These are phyloP conservation scores for Plenodomus tracheiphilus DNA, from an alignment of 2,329 filamentous ascomycete genomes.

Conservation along the genomic window DNA sequence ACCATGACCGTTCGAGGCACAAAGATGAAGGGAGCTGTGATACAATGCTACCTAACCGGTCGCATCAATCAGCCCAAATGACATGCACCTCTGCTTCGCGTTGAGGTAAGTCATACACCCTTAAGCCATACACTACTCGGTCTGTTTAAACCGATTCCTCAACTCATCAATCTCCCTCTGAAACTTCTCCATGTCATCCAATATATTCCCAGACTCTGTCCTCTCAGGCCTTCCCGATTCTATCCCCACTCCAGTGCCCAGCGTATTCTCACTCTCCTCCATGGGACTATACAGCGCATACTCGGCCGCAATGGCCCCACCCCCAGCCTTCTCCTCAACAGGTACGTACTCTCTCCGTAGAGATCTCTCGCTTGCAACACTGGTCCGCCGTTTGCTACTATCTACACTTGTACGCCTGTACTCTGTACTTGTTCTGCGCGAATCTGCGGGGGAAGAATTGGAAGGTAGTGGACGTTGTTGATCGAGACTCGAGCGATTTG, in stretches of 20 bases:
- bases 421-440: slow-evolving; percentile 32
- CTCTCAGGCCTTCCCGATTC: slow-evolving; percentile 4
- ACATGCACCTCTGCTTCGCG: not conserved
- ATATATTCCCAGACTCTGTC: slow-evolving; percentile 32
- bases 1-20: not conserved
- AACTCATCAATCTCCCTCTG: slow-evolving; percentile 46
- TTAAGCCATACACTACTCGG: slow-evolving; percentile 6
- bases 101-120: not conserved
- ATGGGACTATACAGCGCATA: slow-evolving; percentile 31
- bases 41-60: not conserved
- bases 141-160: slow-evolving; percentile 31
- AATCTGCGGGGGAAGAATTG: slow-evolving; percentile 28
- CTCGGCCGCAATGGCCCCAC: slow-evolving; percentile 12
- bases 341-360: slow-evolving; percentile 30
- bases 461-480: slow-evolving; percentile 27
- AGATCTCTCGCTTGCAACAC: slow-evolving; percentile 39
- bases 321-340: slow-evolving; percentile 11
- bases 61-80: not conserved
- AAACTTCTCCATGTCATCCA: slow-evolving; percentile 46
- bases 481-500: slow-evolving; percentile 38
- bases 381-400: slow-evolving; percentile 35
- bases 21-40: not conserved
- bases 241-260: slow-evolving; percentile 2
- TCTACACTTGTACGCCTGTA: slow-evolving; percentile 32
- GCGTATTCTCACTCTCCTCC: slow-evolving; percentile 27